Evolutionary conservation across 169 alveolate species (phyloP).

Genomic region (Eimeria sp.): DNA sequence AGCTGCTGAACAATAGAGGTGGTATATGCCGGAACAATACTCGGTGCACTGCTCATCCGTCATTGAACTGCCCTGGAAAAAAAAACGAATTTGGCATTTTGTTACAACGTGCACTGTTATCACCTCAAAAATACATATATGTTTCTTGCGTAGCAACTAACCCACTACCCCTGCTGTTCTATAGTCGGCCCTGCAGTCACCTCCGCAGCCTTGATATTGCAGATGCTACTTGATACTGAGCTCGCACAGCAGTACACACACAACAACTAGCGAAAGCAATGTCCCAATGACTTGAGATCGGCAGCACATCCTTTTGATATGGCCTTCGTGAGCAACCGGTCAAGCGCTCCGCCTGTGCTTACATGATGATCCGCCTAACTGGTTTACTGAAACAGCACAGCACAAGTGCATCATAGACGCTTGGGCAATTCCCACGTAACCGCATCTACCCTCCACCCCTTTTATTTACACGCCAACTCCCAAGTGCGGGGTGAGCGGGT

Average conservation of each 20-base stretch:
- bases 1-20: slow-evolving; percentile 12
- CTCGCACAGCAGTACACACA: neutral
- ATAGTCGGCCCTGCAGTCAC: neutral
- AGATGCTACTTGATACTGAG: slow-evolving; percentile 51
- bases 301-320: neutral
- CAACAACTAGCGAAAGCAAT: neutral
- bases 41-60: slow-evolving; percentile 48
- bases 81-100: neutral
- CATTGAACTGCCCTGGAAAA: neutral
- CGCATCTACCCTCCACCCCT: neutral
- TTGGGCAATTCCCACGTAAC: neutral
- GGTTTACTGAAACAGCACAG: slow-evolving; percentile 47
- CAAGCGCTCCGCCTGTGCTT: neutral
- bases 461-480: neutral
- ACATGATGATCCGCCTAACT: slow-evolving; percentile 46
- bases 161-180: neutral
- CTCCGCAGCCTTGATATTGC: slow-evolving; percentile 33
- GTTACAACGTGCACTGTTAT: neutral
- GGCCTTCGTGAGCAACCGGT: neutral
- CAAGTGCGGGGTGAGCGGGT: neutral
- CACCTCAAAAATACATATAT: neutral
- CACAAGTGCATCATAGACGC: neutral
- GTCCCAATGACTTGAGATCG: neutral
- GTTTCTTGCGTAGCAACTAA: neutral
- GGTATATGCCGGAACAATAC: slow-evolving; percentile 27